Base-by-base conservation (phyloP, 2,329 filamentous ascomycete genomes). In the Lasiodiplodia sp. region DNA sequence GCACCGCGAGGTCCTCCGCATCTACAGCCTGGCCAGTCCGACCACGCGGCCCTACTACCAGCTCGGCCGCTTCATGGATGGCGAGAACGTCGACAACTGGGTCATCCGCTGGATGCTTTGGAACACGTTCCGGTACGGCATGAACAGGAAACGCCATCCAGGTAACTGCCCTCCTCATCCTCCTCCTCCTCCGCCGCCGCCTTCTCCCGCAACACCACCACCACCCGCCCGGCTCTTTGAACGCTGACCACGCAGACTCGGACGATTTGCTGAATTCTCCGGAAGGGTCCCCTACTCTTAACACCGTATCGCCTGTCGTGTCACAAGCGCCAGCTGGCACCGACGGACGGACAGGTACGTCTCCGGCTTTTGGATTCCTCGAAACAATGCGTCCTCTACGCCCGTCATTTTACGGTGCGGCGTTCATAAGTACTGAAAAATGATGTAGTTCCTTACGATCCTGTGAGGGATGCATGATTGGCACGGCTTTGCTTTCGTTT, bases 81-180 rank as follows among this genome's bases (percentile, higher is more conserved):
- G 77, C 11, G 76, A 79, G 11, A 79, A 79, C 47, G 80, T 83
- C 70, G 80, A 82, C 69, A 85, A 85, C 66, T 85, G 83, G 83
- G 81, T 85, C 38, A 83, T 83, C 34, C 77, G 80, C 14, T 85
- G 83, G 83, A 81, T 82, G 71, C 76, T 85, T 4, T 85, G 83
- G 83, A 83, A 85, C 71, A 81, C 82, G 68, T 85, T 84, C 70
- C 81, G 83, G 18, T 84, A 82, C 69, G 60, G 44, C 5, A 64
- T 64, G 60, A 64, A 64, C 47, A 52, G 44, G 47, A 64, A 34
- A 21, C 44, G 47, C n/a, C 5, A 51, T 10, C 40, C 40, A 51
- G 25, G 40, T 49, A 64, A 11, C 16, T 56, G 28, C 28, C 12
- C 25, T 11, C 21, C 4, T n/a, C 14, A n/a, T n/a, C n/a, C n/a